Percentiles rank a stretch among this genome's conserved stretches.
phyloP scores from a whole-genome alignment of 495 filamentous ascomycete species.

The Lepidopterella palustris region DNA sequence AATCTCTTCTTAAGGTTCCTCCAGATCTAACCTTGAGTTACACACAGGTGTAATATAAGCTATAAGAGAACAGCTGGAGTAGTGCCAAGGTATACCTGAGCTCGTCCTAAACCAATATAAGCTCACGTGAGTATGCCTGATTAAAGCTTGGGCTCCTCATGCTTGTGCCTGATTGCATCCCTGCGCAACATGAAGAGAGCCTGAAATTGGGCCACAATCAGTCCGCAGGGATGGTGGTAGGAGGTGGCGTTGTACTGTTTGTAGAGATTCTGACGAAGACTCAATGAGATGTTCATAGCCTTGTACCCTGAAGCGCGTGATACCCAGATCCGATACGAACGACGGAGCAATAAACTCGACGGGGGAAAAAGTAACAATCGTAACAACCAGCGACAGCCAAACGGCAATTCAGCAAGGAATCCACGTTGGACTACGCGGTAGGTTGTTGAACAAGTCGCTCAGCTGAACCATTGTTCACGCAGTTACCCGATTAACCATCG shows the following conservation, averaged over 20 bases:
- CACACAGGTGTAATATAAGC: constrained; percentile 27
- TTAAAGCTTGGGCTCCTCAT: constrained; percentile 18
- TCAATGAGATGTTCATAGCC: neutral
- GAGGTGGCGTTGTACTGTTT: neutral
- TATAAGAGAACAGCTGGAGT: constrained; percentile 26
- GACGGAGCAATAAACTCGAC: neutral
- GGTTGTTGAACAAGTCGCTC: neutral
- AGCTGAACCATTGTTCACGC: neutral
- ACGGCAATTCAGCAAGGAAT: neutral
- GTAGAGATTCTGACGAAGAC: neutral
- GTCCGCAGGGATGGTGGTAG: constrained; percentile 8
- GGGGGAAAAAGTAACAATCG: neutral
- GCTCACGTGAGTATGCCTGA: constrained; percentile 26
- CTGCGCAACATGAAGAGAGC: constrained; percentile 24
- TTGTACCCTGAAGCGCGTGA: neutral
- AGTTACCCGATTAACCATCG: neutral
- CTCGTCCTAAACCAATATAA: constrained; percentile 25
- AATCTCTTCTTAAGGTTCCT: constrained; percentile 22
- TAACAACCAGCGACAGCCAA: neutral
- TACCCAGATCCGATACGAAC: neutral
- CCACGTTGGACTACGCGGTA: neutral
- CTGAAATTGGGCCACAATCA: constrained; percentile 21
- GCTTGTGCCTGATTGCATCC: constrained; percentile 22
- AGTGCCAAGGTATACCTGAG: constrained; percentile 28
- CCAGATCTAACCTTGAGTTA: constrained; percentile 29